Percentiles rank a stretch among this genome's conserved stretches.
These are phyloP conservation scores for Acephala macrosclerotiorum DNA, from an alignment of 2,329 filamentous ascomycete species.

Conservation along the genomic window DNA sequence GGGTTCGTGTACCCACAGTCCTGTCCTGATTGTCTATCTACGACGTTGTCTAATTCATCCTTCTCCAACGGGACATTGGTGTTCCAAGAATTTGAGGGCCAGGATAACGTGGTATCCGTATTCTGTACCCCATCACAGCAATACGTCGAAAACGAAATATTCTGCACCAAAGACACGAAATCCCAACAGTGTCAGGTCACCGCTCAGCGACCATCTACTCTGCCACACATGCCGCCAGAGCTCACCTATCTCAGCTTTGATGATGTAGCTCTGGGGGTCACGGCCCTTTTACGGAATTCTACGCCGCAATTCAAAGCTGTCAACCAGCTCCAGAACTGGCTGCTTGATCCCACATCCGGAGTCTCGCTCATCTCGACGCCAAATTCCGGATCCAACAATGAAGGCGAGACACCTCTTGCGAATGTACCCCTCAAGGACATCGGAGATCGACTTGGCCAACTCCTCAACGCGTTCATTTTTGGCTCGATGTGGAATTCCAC, in stretches of 20 bases:
- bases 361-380: slow-evolving; percentile 21
- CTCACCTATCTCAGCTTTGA: slow-evolving; percentile 36
- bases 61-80: slow-evolving; percentile 28
- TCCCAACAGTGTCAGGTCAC: slow-evolving; percentile 32
- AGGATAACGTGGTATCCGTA: slow-evolving; percentile 25
- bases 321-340: slow-evolving; percentile 35
- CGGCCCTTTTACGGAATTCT: slow-evolving; percentile 30
- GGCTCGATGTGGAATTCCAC: slow-evolving; percentile 35
- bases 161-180: slow-evolving; percentile 26
- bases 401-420: slow-evolving; percentile 19
- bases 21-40: slow-evolving; percentile 32
- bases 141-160: slow-evolving; percentile 35
- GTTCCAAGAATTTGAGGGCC: slow-evolving; percentile 34
- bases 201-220: slow-evolving; percentile 34
- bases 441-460: slow-evolving; percentile 33
- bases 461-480: slow-evolving; percentile 34
- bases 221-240: slow-evolving; percentile 28
- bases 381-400: slow-evolving; percentile 22
- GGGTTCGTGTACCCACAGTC: slow-evolving; percentile 26
- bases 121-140: slow-evolving; percentile 32
- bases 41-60: slow-evolving; percentile 10
- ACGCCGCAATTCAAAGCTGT: slow-evolving; percentile 26
- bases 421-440: slow-evolving; percentile 28
- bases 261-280: slow-evolving; percentile 30
- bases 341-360: slow-evolving; percentile 28